phyloP scores from a whole-genome alignment of 192 early-diverging fungal genomes.

The Chytriomyces sp. region DNA sequence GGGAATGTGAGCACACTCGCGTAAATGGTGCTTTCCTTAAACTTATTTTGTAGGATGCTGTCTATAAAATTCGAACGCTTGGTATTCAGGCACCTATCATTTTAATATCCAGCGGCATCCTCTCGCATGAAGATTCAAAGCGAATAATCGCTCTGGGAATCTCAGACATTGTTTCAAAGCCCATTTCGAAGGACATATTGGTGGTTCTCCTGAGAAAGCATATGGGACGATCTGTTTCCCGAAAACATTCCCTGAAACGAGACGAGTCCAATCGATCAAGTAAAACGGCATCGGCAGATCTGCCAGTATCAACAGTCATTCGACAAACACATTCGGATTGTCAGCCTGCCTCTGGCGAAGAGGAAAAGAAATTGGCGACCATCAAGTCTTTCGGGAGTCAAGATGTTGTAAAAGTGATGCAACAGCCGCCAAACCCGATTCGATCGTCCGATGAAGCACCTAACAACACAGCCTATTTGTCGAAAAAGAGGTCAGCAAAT shows the following conservation, averaged over 20 bases:
- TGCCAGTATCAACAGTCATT: background rate
- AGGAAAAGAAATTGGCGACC: background rate
- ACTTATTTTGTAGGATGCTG: too few relatives aligned
- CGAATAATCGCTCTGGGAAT: too few relatives aligned
- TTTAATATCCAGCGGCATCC: too few relatives aligned
- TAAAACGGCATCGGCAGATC: background rate
- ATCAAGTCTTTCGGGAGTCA: background rate
- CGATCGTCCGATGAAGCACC: background rate
- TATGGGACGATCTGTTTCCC: background rate
- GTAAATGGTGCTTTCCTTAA: too few relatives aligned
- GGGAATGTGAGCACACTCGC: too few relatives aligned
- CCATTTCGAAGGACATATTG: conserved; percentile 26
- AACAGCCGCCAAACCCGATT: background rate
- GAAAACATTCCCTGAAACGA: background rate
- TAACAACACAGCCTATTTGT: background rate
- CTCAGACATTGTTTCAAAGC: conserved; percentile 32
- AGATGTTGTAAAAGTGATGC: background rate
- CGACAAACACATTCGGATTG: background rate
- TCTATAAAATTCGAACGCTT: too few relatives aligned
- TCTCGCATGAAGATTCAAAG: too few relatives aligned
- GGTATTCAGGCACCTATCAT: too few relatives aligned
- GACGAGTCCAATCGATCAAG: background rate
- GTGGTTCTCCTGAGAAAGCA: background rate
- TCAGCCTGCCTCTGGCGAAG: background rate
- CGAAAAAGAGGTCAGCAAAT: background rate